phyloP scores from a whole-genome alignment of 176 grass and related monocot species.

The Musa beccarii region DNA sequence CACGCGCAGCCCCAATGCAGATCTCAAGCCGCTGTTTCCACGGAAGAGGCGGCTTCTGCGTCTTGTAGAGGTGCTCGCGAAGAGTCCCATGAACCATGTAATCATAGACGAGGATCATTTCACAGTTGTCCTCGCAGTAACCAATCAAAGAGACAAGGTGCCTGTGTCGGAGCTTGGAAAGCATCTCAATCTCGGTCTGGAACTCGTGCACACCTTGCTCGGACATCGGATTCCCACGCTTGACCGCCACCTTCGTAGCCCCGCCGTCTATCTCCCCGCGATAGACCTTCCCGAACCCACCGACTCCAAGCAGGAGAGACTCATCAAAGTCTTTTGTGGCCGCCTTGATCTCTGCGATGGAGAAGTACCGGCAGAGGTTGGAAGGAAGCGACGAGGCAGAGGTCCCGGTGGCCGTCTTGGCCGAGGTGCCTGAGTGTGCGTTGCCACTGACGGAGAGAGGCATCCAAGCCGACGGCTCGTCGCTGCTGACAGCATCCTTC shows the following conservation, averaged over 20 bases:
- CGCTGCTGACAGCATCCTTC: slow-evolving; percentile 59
- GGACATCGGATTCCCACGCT: slow-evolving; percentile 78
- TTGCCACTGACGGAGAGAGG: slow-evolving; percentile 71
- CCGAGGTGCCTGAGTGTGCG: slow-evolving; percentile 52
- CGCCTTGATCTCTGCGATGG: slow-evolving; percentile 70
- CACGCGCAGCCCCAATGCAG: slow-evolving; percentile 89
- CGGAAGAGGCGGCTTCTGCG: slow-evolving; percentile 72
- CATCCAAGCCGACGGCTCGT: slow-evolving; percentile 72
- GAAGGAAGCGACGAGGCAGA: slow-evolving; percentile 78
- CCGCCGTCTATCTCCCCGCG: slow-evolving; percentile 58
- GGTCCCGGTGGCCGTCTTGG: slow-evolving; percentile 66
- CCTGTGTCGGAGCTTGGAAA: slow-evolving; percentile 83
- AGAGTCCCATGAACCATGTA: slow-evolving; percentile 92
- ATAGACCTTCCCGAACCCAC: slow-evolving; percentile 92
- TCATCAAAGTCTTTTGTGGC: slow-evolving; percentile 88
- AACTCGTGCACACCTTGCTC: slow-evolving; percentile 94
- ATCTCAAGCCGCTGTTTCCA: slow-evolving; percentile 90
- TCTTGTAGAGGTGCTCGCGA: slow-evolving; percentile 93
- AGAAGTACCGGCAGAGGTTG: slow-evolving; percentile 86
- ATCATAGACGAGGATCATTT: slow-evolving; percentile 89
- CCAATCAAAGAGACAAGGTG: slow-evolving; percentile 87
- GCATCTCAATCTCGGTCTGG: slow-evolving; percentile 88
- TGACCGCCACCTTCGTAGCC: slow-evolving; percentile 78
- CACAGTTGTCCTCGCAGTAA: slow-evolving; percentile 85
- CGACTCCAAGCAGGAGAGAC: slow-evolving; percentile 69